These are phyloP conservation scores for Phytophthora foliorum DNA, from an alignment of 352 stramenopile species.

Conservation along the genomic window DNA sequence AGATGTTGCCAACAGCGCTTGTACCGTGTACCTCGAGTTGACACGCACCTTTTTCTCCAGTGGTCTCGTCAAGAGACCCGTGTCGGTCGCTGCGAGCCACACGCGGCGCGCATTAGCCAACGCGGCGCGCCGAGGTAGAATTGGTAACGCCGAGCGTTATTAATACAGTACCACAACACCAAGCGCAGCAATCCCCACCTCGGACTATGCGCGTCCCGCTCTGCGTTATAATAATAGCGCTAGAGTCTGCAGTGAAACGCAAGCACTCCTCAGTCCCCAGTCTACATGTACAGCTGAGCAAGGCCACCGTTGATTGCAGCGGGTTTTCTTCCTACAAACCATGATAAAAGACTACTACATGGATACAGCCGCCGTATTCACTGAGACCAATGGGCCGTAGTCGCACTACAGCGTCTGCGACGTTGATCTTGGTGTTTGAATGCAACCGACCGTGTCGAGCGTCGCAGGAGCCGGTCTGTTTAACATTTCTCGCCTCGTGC, in stretches of 20 bases:
- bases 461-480: conserved; percentile 9
- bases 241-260: conserved; percentile 23
- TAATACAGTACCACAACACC: conserved; percentile 6
- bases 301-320: background rate
- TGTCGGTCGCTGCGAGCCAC: conserved; percentile 22
- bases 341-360: too few relatives aligned
- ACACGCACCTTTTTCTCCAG: conserved; percentile 36
- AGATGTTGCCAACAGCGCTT: conserved; percentile 1
- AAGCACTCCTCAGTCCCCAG: background rate
- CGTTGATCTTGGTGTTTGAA: background rate
- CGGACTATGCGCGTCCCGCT: conserved; percentile 1
- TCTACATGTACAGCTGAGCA: background rate
- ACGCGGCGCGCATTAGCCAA: conserved; percentile 32
- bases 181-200: conserved; percentile 11
- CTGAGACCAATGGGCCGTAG: background rate
- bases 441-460: too few relatives aligned
- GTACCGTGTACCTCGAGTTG: conserved; percentile 23
- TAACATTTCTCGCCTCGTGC: conserved; percentile 25
- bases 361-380: too few relatives aligned
- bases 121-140: conserved; percentile 14
- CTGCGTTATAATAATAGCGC: background rate
- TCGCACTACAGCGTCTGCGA: background rate
- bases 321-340: background rate
- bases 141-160: conserved; percentile 2
- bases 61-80: conserved; percentile 26